Conservation (phyloP, 148 eudicot species). For the Diospyros kaki region DNA sequence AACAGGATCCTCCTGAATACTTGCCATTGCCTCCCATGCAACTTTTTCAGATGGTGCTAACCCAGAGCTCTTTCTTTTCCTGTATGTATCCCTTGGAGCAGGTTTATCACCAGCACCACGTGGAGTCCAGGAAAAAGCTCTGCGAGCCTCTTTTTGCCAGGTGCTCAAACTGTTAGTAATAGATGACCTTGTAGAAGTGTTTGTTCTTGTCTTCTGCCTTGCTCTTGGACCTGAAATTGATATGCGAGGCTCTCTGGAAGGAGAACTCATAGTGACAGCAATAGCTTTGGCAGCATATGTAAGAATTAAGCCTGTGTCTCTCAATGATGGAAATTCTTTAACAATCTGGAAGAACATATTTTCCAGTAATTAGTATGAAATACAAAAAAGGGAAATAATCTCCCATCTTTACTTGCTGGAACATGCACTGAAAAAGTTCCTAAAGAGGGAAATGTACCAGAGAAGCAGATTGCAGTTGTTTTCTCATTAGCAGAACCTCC, state of each 20-base stretch:
- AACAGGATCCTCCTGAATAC: constrained; percentile 83
- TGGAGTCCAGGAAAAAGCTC: constrained; percentile 96
- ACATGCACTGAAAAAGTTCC: constrained; percentile 4
- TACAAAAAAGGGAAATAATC: not conserved
- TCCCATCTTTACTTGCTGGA: not conserved
- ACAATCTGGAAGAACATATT: constrained; percentile 57
- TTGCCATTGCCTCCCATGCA: constrained; percentile 95
- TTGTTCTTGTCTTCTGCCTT: constrained; percentile 63
- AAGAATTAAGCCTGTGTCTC: constrained; percentile 57
- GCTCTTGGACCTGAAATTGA: constrained; percentile 63
- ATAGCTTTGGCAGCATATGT: constrained; percentile 91
- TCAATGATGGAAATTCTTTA: constrained; percentile 78
- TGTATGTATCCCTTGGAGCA: constrained; percentile 68
- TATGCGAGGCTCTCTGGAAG: constrained; percentile 78
- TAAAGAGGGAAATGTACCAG: constrained; percentile 43
- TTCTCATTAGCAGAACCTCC: constrained; percentile 96
- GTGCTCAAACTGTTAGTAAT: constrained; percentile 80
- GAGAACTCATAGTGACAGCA: constrained; percentile 64
- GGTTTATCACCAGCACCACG: constrained; percentile 67
- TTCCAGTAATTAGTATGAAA: constrained; percentile 3
- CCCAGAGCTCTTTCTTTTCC: constrained; percentile 91
- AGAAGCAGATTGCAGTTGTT: constrained; percentile 94
- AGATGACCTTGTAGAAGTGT: constrained; percentile 62
- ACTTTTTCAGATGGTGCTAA: constrained; percentile 68
- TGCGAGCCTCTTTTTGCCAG: constrained; percentile 90